Evolutionary conservation across 805 yeast species (phyloP).

Genomic region (Tanozyma kutaoensis): DNA sequence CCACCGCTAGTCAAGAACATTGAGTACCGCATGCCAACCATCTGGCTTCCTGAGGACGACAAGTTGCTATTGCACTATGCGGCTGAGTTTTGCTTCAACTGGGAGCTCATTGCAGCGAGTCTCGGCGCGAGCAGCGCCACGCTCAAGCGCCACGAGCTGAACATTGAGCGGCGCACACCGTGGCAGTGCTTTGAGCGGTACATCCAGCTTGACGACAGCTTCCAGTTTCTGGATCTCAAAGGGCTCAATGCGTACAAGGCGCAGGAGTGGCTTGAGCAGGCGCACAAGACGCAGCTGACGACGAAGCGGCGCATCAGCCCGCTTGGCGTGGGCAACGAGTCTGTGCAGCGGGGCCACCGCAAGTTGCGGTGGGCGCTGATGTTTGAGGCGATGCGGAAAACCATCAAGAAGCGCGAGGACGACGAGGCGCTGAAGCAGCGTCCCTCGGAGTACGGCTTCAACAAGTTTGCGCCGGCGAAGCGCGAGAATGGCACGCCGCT

Average conservation of each 20-base stretch:
- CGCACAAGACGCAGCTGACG: slow-evolving; percentile 77
- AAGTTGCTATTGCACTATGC: slow-evolving; percentile 65
- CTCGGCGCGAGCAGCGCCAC: slow-evolving; percentile 53
- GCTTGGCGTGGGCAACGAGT: slow-evolving; percentile 84
- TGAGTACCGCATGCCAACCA: slow-evolving; percentile 79
- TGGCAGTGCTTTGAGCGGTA: slow-evolving; percentile 99
- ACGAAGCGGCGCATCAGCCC: slow-evolving; percentile 86
- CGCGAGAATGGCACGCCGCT: slow-evolving; percentile 14
- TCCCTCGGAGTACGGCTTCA: background rate
- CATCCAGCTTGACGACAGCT: slow-evolving; percentile 81
- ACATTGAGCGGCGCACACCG: slow-evolving; percentile 89
- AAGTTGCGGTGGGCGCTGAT: slow-evolving; percentile 91
- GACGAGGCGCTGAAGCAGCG: slow-evolving; percentile 9
- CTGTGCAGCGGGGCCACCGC: slow-evolving; percentile 86
- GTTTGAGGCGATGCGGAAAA: slow-evolving; percentile 89
- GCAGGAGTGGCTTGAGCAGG: slow-evolving; percentile 84
- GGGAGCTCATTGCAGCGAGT: slow-evolving; percentile 84
- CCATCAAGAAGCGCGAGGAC: slow-evolving; percentile 80
- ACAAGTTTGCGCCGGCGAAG: too few relatives aligned
- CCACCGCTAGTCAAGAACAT: slow-evolving; percentile 80
- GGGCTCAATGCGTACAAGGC: slow-evolving; percentile 78
- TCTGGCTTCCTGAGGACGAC: slow-evolving; percentile 95
- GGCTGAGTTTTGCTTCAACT: slow-evolving; percentile 78
- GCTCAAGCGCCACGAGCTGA: slow-evolving; percentile 54
- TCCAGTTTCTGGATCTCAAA: slow-evolving; percentile 75